Base-by-base conservation (phyloP, 345 rosid genomes). In the Melaleuca quinquenervia region DNA sequence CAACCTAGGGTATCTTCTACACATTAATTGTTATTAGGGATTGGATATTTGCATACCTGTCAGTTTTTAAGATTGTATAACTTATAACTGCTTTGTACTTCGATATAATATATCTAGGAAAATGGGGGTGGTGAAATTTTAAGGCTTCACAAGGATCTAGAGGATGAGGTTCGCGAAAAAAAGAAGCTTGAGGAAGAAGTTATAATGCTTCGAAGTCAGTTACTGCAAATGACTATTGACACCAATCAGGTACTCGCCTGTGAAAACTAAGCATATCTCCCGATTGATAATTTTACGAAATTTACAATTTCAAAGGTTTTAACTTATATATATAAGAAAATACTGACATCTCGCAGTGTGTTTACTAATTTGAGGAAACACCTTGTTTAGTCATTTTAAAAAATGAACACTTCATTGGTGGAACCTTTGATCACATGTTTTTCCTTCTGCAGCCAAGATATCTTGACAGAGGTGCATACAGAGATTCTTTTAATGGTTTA, bases 161-260 rank as follows among this genome's bases (percentile, higher is more conserved):
- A 98, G 89, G 98, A 95, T 29, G 99, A 96, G 90, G 92, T 91
- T 50, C 41, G 74, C 84, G 95, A 94, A 89, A 96, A 92, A 87
- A 93, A 88, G 93, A 98, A 93, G 88, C 96, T 95, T 88, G 99
- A 96, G 89, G 96, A 92, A 87, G 97, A 98, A 92, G 93, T 93
- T 85, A 88, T 91, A 88, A 83, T 92, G 51, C 89, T 96, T 82
- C 93, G 93, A 87, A 94, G 96, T 89, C 99, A 94, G 90, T 88
- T 96, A 90, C 89, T 96, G 90, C 99, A 96, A 82, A 88, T 96
- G 90, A 95, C 94, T 86, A 92, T 94, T 88, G 99, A 96, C 88
- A 96, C 98, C 83, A 99, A 98, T 86, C 98, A 98, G 99, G 99
- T 98, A 70, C 48, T 70, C 80, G 32, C 36, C 36, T 41, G 80